These are phyloP conservation scores for Mangifera indica DNA, from an alignment of 345 rosid species.

Conservation along the genomic window DNA sequence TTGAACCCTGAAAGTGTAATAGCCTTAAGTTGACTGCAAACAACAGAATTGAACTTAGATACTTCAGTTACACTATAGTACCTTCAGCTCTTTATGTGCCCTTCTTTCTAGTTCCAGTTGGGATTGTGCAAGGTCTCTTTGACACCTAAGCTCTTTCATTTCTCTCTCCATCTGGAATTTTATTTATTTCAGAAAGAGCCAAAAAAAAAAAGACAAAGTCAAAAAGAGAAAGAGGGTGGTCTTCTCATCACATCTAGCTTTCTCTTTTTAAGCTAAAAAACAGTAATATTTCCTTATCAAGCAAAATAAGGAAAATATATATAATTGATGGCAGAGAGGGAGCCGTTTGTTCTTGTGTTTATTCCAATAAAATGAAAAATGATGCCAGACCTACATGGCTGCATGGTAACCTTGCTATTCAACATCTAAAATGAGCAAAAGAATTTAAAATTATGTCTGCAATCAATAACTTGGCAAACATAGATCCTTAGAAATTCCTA, in stretches of 20 bases:
- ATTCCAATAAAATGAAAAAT: background rate
- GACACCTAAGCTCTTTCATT: conserved; percentile 89
- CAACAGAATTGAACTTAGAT: conserved; percentile 4
- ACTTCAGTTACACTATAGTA: conserved; percentile 20
- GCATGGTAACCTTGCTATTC: background rate
- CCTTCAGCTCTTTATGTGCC: conserved; percentile 70
- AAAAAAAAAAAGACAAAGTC: background rate
- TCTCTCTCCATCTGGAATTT: conserved; percentile 71
- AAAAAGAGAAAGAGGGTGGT: background rate
- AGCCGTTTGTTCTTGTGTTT: background rate
- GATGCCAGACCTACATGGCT: background rate
- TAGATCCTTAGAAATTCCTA: background rate
- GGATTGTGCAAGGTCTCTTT: conserved; percentile 86
- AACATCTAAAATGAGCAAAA: background rate
- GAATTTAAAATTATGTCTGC: background rate
- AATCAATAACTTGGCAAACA: background rate
- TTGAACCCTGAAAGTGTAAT: conserved; percentile 42
- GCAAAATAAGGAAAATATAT: background rate
- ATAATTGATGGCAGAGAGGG: background rate
- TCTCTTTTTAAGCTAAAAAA: background rate
- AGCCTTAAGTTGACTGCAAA: conserved; percentile 12
- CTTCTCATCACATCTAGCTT: background rate
- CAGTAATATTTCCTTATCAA: background rate
- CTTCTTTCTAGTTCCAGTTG: conserved; percentile 77
- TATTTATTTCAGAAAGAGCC: background rate